Conservation (phyloP, 2,329 filamentous ascomycete species). For the Waltergamsia citrina region DNA sequence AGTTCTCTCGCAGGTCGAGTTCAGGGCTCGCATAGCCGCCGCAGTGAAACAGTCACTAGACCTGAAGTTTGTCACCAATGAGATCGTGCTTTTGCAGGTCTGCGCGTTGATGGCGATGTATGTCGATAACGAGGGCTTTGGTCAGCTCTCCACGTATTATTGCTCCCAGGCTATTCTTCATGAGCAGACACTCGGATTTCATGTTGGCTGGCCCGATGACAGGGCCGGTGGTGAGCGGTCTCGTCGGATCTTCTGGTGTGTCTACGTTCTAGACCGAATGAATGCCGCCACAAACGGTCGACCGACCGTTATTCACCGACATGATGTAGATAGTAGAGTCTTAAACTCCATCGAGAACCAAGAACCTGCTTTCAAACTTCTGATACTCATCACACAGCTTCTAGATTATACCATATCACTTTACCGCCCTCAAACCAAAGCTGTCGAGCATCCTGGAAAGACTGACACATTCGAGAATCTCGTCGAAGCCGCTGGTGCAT, state of each 20-base stretch:
- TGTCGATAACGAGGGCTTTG: slow-evolving; percentile 7
- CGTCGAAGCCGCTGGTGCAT: slow-evolving; percentile 6
- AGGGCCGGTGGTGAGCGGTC: slow-evolving; percentile 9
- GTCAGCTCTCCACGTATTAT: slow-evolving; percentile 9
- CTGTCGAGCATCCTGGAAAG: slow-evolving; percentile 4
- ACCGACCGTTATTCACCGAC: slow-evolving; percentile 12
- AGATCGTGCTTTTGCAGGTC: slow-evolving; percentile 8
- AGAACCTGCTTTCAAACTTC: slow-evolving; percentile 10
- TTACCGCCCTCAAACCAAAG: slow-evolving; percentile 10
- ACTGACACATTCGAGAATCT: slow-evolving; percentile 9
- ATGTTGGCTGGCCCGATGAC: slow-evolving; percentile 12
- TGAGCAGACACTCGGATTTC: slow-evolving; percentile 13
- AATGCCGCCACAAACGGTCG: slow-evolving; percentile 12
- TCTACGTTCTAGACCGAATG: slow-evolving; percentile 13
- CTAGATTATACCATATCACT: slow-evolving; percentile 12
- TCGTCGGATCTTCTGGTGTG: slow-evolving; percentile 12
- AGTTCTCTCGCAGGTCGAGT: slow-evolving; percentile 7
- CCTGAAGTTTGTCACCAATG: slow-evolving; percentile 7
- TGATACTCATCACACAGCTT: slow-evolving; percentile 11
- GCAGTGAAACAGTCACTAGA: slow-evolving; percentile 8
- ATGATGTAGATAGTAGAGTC: slow-evolving; percentile 11
- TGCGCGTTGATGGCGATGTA: slow-evolving; percentile 10
- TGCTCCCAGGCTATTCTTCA: slow-evolving; percentile 12
- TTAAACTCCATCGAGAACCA: slow-evolving; percentile 10
- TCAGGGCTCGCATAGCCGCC: slow-evolving; percentile 6